A percentile compares a stretch with the other conserved stretches of the same genome.
These are phyloP conservation scores for Colletotrichum lindemuthianum DNA, from an alignment of 2,329 filamentous ascomycete genomes.

Conservation along the genomic window DNA sequence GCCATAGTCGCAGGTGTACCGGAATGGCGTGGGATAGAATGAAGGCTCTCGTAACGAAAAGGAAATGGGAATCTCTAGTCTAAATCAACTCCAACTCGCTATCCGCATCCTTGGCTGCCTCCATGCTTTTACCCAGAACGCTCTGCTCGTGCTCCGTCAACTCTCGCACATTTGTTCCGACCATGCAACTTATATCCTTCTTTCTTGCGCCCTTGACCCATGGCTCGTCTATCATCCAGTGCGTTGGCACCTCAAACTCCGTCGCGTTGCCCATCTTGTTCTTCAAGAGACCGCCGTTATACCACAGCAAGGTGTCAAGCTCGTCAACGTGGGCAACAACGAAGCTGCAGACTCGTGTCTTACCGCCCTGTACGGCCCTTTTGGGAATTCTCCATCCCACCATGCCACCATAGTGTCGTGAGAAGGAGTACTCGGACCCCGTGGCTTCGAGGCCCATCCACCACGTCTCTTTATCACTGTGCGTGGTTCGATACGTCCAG, in stretches of 20 bases:
- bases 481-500: constrained; percentile 51
- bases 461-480: constrained; percentile 59
- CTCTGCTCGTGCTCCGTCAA: constrained; percentile 24
- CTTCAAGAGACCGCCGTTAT: constrained; percentile 54
- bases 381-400: constrained; percentile 46
- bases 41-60: neutral
- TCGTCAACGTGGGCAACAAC: constrained; percentile 55
- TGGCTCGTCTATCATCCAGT: constrained; percentile 52
- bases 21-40: neutral
- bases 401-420: constrained; percentile 53
- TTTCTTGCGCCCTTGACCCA: constrained; percentile 49
- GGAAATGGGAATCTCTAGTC: neutral
- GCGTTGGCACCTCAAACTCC: constrained; percentile 48
- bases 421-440: constrained; percentile 50
- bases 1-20: neutral
- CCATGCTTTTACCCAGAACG: constrained; percentile 33
- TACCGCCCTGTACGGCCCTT: constrained; percentile 2
- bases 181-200: constrained; percentile 52
- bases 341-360: constrained; percentile 49
- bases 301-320: constrained; percentile 50
- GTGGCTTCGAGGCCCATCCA: constrained; percentile 56
- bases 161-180: constrained; percentile 19
- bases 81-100: constrained; percentile 12
- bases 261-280: constrained; percentile 46
- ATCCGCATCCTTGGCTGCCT: constrained; percentile 38